phyloP scores from a whole-genome alignment of 306 rosid genomes.

The Lupinus albus region DNA sequence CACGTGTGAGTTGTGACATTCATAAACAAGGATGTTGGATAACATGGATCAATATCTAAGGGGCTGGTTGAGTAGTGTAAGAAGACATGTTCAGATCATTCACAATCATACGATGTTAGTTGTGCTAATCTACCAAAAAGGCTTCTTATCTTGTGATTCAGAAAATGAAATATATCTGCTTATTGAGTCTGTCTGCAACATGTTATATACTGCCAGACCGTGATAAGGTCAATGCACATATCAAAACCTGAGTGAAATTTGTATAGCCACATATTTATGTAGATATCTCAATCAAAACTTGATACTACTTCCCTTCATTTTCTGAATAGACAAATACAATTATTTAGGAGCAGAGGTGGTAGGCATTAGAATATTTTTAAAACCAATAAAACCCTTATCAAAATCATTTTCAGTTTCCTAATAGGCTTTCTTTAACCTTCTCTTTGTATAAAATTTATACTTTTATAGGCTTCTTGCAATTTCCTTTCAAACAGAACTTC shows the following conservation, averaged over 20 bases:
- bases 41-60: background rate
- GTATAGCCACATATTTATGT: too few relatives aligned
- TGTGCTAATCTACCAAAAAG: background rate
- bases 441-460: too few relatives aligned
- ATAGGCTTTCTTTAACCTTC: too few relatives aligned
- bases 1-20: background rate
- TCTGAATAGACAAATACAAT: too few relatives aligned
- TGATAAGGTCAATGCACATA: too few relatives aligned
- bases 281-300: too few relatives aligned
- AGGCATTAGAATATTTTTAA: too few relatives aligned
- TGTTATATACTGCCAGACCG: background rate
- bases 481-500: background rate
- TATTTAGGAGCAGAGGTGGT: too few relatives aligned
- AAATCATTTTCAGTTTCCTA: too few relatives aligned
- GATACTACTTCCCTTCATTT: too few relatives aligned
- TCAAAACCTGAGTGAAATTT: too few relatives aligned
- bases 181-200: background rate
- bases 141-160: background rate
- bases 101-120: background rate
- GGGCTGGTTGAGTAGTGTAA: background rate
- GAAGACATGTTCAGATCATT: slow-evolving; percentile 27
- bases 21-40: background rate
- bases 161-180: background rate
- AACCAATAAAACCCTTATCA: too few relatives aligned
- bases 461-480: background rate